These are phyloP conservation scores for Chloris gayana DNA, from an alignment of 176 grass and related monocot species.

Conservation along the genomic window DNA sequence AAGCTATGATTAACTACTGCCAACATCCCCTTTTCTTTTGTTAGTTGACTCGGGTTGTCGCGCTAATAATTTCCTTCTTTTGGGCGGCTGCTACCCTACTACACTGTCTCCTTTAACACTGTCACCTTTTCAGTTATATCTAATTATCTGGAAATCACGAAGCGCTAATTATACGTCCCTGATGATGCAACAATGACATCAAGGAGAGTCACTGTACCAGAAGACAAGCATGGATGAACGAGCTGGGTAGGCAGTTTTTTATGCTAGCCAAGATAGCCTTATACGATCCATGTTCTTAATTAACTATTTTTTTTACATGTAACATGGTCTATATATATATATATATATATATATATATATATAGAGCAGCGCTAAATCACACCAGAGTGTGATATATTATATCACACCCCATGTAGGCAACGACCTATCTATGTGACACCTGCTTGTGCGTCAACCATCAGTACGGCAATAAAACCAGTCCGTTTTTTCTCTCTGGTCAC, in stretches of 20 bases:
- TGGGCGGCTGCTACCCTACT: conserved; percentile 33
- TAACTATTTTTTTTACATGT: not conserved
- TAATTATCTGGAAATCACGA: not conserved
- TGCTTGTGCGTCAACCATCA: too few species aligned
- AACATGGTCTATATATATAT: not conserved
- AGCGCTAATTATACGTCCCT: not conserved
- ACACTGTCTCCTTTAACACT: conserved; percentile 20
- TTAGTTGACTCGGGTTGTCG: conserved; percentile 41
- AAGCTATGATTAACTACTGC: conserved; percentile 33
- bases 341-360: too few species aligned
- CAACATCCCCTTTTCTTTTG: conserved; percentile 26
- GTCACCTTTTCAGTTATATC: conserved; percentile 6
- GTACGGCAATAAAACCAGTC: too few species aligned
- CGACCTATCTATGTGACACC: too few species aligned
- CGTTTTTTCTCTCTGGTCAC: too few species aligned
- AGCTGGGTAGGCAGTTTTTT: too few species aligned
- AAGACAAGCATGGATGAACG: not conserved
- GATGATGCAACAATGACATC: conserved; percentile 35
- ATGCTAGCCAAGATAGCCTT: not conserved
- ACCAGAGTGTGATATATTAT: too few species aligned
- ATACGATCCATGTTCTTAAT: not conserved
- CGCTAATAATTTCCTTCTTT: conserved; percentile 39
- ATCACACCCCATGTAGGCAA: too few species aligned
- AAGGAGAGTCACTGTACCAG: conserved; percentile 15
- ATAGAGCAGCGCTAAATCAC: too few species aligned